Percentiles rank a stretch among this genome's conserved stretches.
These are phyloP conservation scores for Trametes villosa DNA, from an alignment of 768 basidiomycete genomes.

Conservation along the genomic window DNA sequence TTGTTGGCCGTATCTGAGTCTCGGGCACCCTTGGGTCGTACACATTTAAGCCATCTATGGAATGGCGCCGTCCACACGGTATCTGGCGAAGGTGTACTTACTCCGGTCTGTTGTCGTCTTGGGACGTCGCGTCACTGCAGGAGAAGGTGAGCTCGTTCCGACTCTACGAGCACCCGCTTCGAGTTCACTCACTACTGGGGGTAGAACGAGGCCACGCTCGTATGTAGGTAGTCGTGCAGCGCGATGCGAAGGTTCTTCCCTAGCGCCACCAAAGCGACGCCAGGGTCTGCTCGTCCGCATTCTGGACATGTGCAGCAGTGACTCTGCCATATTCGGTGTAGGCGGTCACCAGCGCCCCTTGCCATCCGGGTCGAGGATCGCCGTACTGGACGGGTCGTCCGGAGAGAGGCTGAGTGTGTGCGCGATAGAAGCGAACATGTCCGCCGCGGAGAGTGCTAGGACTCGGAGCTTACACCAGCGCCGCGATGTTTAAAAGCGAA, in stretches of 20 bases:
- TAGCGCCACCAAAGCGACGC: conserved; percentile 45
- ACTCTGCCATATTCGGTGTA: conserved; percentile 38
- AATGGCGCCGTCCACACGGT: conserved; percentile 33
- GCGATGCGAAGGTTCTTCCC: conserved; percentile 38
- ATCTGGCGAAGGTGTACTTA: conserved; percentile 43
- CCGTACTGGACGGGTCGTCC: conserved; percentile 49
- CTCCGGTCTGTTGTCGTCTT: conserved; percentile 39
- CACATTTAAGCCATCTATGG: no score
- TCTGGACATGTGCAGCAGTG: conserved; percentile 39
- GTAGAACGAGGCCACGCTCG: conserved; percentile 43
- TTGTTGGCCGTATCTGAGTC: no score
- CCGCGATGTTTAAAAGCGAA: neutral
- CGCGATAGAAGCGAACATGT: conserved; percentile 17
- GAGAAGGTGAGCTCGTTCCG: neutral
- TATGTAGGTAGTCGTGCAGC: conserved; percentile 44
- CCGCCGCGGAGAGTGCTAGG: neutral
- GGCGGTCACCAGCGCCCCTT: conserved; percentile 43
- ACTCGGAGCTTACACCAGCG: no score
- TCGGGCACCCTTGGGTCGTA: no score
- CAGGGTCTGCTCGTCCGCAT: conserved; percentile 38
- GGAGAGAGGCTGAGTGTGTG: conserved; percentile 40
- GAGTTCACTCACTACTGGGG: conserved; percentile 38
- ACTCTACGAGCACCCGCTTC: neutral
- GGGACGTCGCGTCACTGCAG: conserved; percentile 42
- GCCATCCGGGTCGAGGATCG: conserved; percentile 37